A percentile compares a stretch with the other conserved stretches of the same genome.
These are phyloP conservation scores for Beauveria sp. DNA, from an alignment of 2,329 filamentous ascomycete species.

Conservation along the genomic window DNA sequence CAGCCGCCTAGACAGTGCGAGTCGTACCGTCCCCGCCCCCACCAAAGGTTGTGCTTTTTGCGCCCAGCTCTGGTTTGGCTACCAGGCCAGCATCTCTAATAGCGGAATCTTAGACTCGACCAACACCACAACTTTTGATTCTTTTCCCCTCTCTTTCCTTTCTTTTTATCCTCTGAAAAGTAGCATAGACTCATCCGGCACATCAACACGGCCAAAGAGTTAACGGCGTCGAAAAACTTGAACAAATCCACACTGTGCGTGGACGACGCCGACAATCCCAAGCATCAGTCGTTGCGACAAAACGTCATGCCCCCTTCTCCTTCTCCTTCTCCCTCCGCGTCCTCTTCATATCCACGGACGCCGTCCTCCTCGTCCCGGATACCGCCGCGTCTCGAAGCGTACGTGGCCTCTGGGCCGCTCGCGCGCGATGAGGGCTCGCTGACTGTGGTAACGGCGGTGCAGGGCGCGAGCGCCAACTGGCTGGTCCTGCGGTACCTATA, in stretches of 20 bases:
- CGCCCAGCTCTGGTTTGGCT: no score
- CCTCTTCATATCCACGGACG: no score
- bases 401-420: slow-evolving; percentile 44
- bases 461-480: slow-evolving; percentile 59
- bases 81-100: neutral
- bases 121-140: neutral
- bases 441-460: slow-evolving; percentile 59
- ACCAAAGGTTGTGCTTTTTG: slow-evolving; percentile 6
- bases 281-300: neutral
- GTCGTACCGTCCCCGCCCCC: slow-evolving; percentile 14
- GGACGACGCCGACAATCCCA: no score
- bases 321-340: slow-evolving; percentile 19
- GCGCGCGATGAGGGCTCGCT: slow-evolving; percentile 44
- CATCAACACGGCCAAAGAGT: neutral
- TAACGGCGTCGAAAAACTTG: neutral
- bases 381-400: slow-evolving; percentile 58
- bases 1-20: neutral
- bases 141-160: neutral
- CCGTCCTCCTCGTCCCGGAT: slow-evolving; percentile 29
- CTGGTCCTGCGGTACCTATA: slow-evolving; percentile 49
- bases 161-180: neutral
- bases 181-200: no score
- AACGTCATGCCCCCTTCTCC: neutral
- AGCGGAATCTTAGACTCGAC: neutral
- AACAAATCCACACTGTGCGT: no score